Base-by-base conservation (phyloP, 139 green algal genomes). In the Helicosporidium sp. region DNA sequence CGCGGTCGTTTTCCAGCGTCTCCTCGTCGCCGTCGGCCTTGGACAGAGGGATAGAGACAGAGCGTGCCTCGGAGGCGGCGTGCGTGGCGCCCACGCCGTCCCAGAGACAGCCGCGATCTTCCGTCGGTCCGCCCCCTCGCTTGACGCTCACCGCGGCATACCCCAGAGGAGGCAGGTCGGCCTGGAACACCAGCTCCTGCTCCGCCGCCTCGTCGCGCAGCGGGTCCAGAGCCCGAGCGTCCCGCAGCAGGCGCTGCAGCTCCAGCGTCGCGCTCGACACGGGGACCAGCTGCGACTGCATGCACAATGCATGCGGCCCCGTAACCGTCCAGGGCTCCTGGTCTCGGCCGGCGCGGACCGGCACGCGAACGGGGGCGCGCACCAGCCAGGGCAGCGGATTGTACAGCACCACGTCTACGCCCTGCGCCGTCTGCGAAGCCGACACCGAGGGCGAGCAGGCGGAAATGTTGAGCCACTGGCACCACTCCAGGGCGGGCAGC, bases 381-480 rank as follows among this genome's bases (percentile, higher is more conserved):
- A 79, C 65, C 0, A 43, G 24, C 77, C 69, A 87, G 6, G 51
- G 72, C 33, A 87, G 53, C 1, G 75, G 54, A 52, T 93, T 93
- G 70, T 90, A 93, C 7, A 68, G 46, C 17, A 69, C n/a, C n/a
- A n/a, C n/a, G n/a, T n/a, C n/a, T n/a, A 90, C 42, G 34, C 36
- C 41, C 22, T 52, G 18, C n/a, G n/a, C n/a, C n/a, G n/a, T n/a
- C n/a, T n/a, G n/a, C n/a, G n/a, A n/a, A n/a, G n/a, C n/a, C n/a
- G n/a, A n/a, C n/a, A n/a, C n/a, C n/a, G n/a, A n/a, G n/a, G n/a
- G n/a, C n/a, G n/a, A n/a, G 52, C 80, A 92, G 17, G 68, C 57
- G 41, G 64, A 80, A 28, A 62, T 50, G 51, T 83, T 83, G 18
- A 74, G 47, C 37, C 73, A 57, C 26, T 43, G 33, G 50, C 75